These are phyloP conservation scores for Pseudonectria buxi DNA, from an alignment of 2,329 filamentous ascomycete genomes.

Conservation along the genomic window DNA sequence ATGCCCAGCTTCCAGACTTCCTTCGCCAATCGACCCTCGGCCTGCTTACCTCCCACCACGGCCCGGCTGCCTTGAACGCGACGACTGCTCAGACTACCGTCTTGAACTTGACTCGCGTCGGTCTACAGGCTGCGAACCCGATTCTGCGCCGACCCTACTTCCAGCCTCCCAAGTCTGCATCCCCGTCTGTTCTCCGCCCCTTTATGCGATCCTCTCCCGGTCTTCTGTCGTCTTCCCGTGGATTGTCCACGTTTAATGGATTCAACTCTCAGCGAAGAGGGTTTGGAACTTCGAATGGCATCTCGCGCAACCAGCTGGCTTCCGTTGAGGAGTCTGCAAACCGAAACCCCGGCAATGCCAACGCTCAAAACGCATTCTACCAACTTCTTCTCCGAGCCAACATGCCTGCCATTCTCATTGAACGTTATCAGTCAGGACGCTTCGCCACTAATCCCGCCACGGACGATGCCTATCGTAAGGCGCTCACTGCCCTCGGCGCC, in stretches of 20 bases:
- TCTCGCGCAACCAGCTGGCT: slow-evolving; percentile 63
- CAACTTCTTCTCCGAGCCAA: slow-evolving; percentile 83
- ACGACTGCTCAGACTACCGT: slow-evolving; percentile 14
- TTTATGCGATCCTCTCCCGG: slow-evolving; percentile 19
- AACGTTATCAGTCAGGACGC: slow-evolving; percentile 78
- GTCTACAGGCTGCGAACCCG: slow-evolving; percentile 24
- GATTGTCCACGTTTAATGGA: slow-evolving; percentile 12
- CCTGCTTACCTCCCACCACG: slow-evolving; percentile 4
- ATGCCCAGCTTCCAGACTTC: slow-evolving; percentile 21
- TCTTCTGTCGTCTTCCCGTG: slow-evolving; percentile 13
- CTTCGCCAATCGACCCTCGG: slow-evolving; percentile 16
- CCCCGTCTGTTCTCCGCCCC: slow-evolving; percentile 16
- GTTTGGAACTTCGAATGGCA: slow-evolving; percentile 40
- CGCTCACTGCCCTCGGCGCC: slow-evolving; percentile 43
- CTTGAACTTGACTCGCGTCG: slow-evolving; percentile 20
- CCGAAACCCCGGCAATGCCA: slow-evolving; percentile 79
- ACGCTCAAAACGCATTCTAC: slow-evolving; percentile 90
- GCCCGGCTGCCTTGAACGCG: slow-evolving; percentile 5
- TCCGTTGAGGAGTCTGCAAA: slow-evolving; percentile 89
- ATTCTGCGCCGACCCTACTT: slow-evolving; percentile 21
- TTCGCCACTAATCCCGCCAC: slow-evolving; percentile 75
- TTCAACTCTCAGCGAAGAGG: slow-evolving; percentile 22
- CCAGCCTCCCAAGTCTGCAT: slow-evolving; percentile 11
- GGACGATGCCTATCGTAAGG: slow-evolving; percentile 73
- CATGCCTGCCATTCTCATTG: slow-evolving; percentile 87